Conservation (phyloP, 2,329 filamentous ascomycete genomes). For the Colletotrichum plurivorum region DNA sequence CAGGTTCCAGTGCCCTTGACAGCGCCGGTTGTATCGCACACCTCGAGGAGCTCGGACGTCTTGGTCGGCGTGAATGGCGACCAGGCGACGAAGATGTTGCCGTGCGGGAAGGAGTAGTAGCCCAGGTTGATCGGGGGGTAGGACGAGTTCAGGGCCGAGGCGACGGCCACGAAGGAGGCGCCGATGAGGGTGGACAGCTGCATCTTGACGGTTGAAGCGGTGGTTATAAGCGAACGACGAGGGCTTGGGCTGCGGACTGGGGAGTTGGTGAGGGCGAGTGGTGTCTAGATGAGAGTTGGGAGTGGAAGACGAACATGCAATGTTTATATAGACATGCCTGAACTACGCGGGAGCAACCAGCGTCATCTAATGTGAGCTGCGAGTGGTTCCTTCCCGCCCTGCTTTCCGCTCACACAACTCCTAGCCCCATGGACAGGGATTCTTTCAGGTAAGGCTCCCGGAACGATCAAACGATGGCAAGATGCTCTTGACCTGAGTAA, state of each 20-base stretch:
- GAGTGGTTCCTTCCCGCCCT: not conserved
- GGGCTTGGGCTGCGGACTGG: not conserved
- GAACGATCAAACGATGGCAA: not conserved
- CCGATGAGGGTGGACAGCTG: conserved; percentile 7
- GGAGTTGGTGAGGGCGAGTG: not conserved
- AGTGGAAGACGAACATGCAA: not conserved
- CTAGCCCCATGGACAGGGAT: not conserved
- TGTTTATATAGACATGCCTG: not conserved
- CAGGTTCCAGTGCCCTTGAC: conserved; percentile 22
- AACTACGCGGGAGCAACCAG: not conserved
- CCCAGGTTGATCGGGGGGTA: conserved; percentile 33
- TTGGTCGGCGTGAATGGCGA: conserved; percentile 32
- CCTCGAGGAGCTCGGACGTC: conserved; percentile 12
- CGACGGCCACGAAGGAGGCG: conserved; percentile 11
- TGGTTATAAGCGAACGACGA: not conserved
- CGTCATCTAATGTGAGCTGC: too few relatives aligned
- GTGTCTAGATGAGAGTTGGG: too few relatives aligned
- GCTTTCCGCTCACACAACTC: not conserved
- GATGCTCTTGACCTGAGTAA: not conserved
- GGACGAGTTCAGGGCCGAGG: conserved; percentile 13
- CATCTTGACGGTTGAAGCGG: not conserved
- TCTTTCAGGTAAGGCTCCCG: too few relatives aligned
- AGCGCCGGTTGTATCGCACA: conserved; percentile 16
- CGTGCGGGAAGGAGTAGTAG: conserved; percentile 3
- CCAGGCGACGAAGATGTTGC: conserved; percentile 28